Percentiles rank a stretch among this genome's conserved stretches.
Evolutionary conservation across 2,329 filamentous ascomycete species (phyloP).

Genomic region (Xylaria sp.): DNA sequence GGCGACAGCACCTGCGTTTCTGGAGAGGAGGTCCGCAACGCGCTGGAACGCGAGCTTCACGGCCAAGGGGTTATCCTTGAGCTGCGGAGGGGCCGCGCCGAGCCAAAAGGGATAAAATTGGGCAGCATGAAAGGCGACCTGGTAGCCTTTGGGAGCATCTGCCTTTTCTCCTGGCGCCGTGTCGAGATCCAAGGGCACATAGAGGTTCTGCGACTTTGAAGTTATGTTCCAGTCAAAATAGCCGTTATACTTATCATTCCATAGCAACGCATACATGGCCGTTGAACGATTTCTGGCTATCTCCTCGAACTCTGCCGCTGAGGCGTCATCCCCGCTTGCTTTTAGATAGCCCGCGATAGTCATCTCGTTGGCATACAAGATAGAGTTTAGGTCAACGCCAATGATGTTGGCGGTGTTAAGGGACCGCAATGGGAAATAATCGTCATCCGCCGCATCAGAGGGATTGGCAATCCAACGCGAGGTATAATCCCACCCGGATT

Average conservation of each 20-base stretch:
- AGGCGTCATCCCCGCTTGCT: conserved; percentile 52
- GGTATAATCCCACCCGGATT: conserved; percentile 68
- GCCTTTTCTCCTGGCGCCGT: conserved; percentile 44
- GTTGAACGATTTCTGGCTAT: conserved; percentile 57
- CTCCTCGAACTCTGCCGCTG: conserved; percentile 51
- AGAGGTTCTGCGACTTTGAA: conserved; percentile 57
- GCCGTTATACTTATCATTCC: conserved; percentile 63
- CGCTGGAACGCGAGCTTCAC: conserved; percentile 58
- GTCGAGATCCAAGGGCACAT: conserved; percentile 52
- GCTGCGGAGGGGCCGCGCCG: conserved; percentile 59
- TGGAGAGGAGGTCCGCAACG: conserved; percentile 55
- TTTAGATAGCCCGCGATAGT: conserved; percentile 59
- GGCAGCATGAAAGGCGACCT: conserved; percentile 59
- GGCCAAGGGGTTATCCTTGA: conserved; percentile 62
- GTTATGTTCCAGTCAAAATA: conserved; percentile 74
- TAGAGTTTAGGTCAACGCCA: conserved; percentile 69
- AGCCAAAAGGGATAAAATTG: conserved; percentile 73
- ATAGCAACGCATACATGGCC: conserved; percentile 65
- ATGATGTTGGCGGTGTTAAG: conserved; percentile 62
- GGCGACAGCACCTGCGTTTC: conserved; percentile 59
- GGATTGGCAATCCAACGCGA: conserved; percentile 62
- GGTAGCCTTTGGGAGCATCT: conserved; percentile 55
- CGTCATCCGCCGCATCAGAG: conserved; percentile 58
- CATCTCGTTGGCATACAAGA: conserved; percentile 67
- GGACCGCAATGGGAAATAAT: conserved; percentile 67